Conservation (phyloP, 2,329 filamentous ascomycete species). For the Pseudogymnoascus sp. region DNA sequence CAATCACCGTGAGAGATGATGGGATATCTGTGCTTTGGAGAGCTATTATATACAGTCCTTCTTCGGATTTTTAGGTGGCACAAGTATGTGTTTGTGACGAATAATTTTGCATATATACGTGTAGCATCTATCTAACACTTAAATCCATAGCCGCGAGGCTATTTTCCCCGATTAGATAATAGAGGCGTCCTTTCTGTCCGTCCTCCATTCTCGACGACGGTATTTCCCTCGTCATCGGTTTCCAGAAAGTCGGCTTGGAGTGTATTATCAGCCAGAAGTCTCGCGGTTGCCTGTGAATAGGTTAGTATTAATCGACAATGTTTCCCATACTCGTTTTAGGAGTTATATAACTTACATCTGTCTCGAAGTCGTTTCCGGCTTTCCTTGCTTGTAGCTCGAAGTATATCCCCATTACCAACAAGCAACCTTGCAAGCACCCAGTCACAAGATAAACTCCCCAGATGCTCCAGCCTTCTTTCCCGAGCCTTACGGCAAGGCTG, state of each 20-base stretch:
- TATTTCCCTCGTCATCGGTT: constrained; percentile 23
- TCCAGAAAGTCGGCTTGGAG: constrained; percentile 14
- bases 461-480: constrained; percentile 81
- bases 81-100: not conserved
- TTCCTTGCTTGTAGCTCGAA: constrained; percentile 50
- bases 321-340: not conserved
- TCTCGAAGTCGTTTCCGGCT: not conserved
- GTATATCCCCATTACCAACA: constrained; percentile 73
- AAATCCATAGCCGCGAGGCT: not conserved
- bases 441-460: constrained; percentile 91
- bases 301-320: not conserved
- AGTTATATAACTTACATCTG: not conserved
- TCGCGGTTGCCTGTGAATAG: not conserved
- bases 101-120: not conserved
- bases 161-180: constrained; percentile 16
- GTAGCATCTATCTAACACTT: not conserved
- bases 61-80: no score
- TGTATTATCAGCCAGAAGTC: not conserved
- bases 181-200: constrained; percentile 21
- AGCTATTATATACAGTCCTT: not conserved
- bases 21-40: not conserved
- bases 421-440: constrained; percentile 71
- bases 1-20: no score
- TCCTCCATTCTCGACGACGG: constrained; percentile 20
- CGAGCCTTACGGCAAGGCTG: constrained; percentile 73